Evolutionary conservation across 345 rosid genomes (phyloP).

Genomic region (Sonneratia alba): DNA sequence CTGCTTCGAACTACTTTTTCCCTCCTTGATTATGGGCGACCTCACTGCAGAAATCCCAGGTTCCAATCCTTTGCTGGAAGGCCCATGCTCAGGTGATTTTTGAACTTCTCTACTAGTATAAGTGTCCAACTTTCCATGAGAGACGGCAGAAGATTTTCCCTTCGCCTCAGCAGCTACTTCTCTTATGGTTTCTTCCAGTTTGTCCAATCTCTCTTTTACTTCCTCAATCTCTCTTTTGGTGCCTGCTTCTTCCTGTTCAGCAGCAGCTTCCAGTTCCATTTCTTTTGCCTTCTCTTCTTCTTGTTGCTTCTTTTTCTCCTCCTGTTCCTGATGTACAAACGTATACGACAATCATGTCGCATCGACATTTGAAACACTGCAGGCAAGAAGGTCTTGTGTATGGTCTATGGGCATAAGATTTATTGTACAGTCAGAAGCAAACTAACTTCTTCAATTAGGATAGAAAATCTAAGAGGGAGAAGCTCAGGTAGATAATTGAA

Average conservation of each 20-base stretch:
- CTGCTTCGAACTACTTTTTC: background rate
- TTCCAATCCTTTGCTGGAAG: background rate
- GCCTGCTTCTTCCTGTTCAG: constrained; percentile 28
- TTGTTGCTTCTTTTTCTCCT: constrained; percentile 28
- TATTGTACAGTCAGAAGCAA: too few species aligned
- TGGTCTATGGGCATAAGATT: too few species aligned
- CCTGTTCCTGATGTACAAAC: constrained; percentile 42
- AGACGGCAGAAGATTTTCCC: constrained; percentile 27
- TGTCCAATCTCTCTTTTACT: constrained; percentile 60
- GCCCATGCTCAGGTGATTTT: background rate
- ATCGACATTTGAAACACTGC: background rate
- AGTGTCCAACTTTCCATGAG: constrained; percentile 27
- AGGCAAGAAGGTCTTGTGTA: background rate
- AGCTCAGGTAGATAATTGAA: too few species aligned
- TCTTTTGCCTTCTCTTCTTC: constrained; percentile 45
- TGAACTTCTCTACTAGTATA: constrained; percentile 14
- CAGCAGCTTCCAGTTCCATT: constrained; percentile 35
- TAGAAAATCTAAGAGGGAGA: too few species aligned
- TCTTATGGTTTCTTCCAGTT: constrained; percentile 59
- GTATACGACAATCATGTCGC: constrained; percentile 1
- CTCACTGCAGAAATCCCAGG: background rate
- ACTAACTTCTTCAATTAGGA: too few species aligned
- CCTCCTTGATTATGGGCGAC: background rate
- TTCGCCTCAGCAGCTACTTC: constrained; percentile 53
- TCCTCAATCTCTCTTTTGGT: constrained; percentile 33